Evolutionary conservation across 2,329 filamentous ascomycete genomes (phyloP), one percentile per base, ranked within the genome.

Genomic region (Pseudocercospora cruenta): DNA sequence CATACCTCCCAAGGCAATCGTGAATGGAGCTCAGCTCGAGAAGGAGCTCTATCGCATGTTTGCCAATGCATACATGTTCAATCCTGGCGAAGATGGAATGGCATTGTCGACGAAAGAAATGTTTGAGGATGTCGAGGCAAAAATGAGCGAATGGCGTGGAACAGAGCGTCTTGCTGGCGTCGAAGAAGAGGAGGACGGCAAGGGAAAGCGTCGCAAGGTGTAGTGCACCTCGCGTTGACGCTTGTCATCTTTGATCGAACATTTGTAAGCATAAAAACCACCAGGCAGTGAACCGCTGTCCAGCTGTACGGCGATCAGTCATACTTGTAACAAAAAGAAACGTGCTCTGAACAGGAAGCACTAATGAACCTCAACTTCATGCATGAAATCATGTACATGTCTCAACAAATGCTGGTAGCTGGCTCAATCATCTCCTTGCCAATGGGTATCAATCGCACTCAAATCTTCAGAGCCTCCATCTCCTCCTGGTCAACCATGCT

Each of bases 51-150:
- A 96, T 73, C 91, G 96, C 73, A 97, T 98, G 92, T 97, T 98
- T 78, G 93, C 93, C 71, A 98, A 98, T 75, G 94, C 95, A 19
- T 91, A 97, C 79, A 98, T 99, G 95, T 99, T 97, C 83, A 98
- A 98, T 73, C 89, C 91, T 0, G 92, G 96, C 68, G 93, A 96
- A 78, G 92, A 94, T 43, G 92, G 91, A 3, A 89, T 97, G 31
- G 94, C 97, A 33, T 90, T 91, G 66, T 93, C 96, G 75, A 93
- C 94, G 0, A 85, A 90, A 64, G 91, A 92, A 77, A 97, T 97
- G 93, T 96, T 93, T 73, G 85, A 91, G 66, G 91, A 94, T 78
- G 92, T 96, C 1, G 91, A 96, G 80, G 89, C 90, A 76, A 86
- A 91, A 21, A 86, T 96, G 16, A 88, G 86, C 45, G 89, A 91